These are phyloP conservation scores for Leucocoprinus sp. DNA, from an alignment of 768 basidiomycete species.

Conservation along the genomic window DNA sequence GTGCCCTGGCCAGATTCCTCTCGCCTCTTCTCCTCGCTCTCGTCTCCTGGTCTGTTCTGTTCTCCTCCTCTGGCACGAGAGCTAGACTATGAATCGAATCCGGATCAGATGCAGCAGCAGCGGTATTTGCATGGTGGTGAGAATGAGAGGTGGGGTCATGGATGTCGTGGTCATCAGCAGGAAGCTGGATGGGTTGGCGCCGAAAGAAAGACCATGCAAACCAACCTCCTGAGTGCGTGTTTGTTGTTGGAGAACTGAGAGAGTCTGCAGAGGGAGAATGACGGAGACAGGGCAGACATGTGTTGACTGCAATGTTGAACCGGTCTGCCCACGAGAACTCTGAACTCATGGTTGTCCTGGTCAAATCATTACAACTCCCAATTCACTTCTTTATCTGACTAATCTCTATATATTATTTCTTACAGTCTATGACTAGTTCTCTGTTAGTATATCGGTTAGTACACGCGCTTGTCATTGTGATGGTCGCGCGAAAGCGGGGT, in stretches of 20 bases:
- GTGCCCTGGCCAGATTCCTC: slow-evolving; percentile 17
- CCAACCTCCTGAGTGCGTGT: slow-evolving; percentile 22
- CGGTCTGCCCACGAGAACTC: slow-evolving; percentile 54
- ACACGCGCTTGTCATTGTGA: slow-evolving; percentile 3
- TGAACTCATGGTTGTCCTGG: slow-evolving; percentile 23
- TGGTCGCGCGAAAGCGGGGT: slow-evolving; percentile 15
- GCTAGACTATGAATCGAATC: slow-evolving; percentile 23
- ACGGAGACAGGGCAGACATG: slow-evolving; percentile 20
- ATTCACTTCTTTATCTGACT: background rate
- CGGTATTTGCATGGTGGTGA: background rate
- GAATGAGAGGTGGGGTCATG: slow-evolving; percentile 11
- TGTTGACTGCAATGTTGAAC: slow-evolving; percentile 45
- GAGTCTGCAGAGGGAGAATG: slow-evolving; percentile 18
- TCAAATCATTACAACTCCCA: too few species aligned
- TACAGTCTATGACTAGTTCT: too few species aligned
- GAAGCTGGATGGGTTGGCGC: slow-evolving; percentile 63
- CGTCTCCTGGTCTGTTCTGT: slow-evolving; percentile 39
- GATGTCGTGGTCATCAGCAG: slow-evolving; percentile 42
- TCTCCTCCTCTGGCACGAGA: slow-evolving; percentile 32
- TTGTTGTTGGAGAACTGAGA: slow-evolving; percentile 15
- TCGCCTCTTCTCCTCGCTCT: slow-evolving; percentile 35
- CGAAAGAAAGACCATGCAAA: slow-evolving; percentile 54
- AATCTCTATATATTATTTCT: background rate
- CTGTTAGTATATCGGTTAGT: slow-evolving; percentile 11
- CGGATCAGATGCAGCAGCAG: slow-evolving; percentile 29